phyloP scores from a whole-genome alignment of 306 rosid species.

The Cucurbita maxima region DNA sequence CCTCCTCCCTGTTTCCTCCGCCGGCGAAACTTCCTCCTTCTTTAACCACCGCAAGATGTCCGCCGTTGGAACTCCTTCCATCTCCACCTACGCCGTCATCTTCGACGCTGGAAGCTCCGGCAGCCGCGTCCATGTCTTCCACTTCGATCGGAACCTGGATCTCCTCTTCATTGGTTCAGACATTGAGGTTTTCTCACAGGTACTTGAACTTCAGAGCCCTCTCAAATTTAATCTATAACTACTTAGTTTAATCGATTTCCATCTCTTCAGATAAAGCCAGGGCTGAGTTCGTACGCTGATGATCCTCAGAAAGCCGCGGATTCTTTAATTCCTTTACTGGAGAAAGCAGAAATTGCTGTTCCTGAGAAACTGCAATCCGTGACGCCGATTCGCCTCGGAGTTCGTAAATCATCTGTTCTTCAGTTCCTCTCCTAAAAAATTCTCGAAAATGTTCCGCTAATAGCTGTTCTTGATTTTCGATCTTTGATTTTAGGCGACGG shows the following conservation, averaged over 20 bases:
- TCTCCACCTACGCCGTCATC: conserved; percentile 48
- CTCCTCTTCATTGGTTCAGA: conserved; percentile 75
- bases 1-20: conserved; percentile 41
- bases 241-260: neutral
- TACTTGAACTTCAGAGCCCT: neutral
- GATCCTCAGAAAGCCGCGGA: conserved; percentile 61
- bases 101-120: conserved; percentile 99
- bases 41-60: conserved; percentile 41
- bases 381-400: conserved; percentile 91
- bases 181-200: conserved; percentile 78
- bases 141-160: conserved; percentile 50
- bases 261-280: conserved; percentile 30
- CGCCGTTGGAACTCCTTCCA: conserved; percentile 13
- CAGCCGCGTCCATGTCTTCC: conserved; percentile 89
- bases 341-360: conserved; percentile 51
- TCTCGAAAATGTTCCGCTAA: neutral
- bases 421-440: neutral
- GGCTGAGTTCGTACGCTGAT: conserved; percentile 58
- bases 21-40: conserved; percentile 22
- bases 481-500: conserved; percentile 56
- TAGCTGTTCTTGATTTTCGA: neutral
- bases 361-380: conserved; percentile 51
- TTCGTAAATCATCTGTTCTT: conserved; percentile 13
- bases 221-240: neutral
- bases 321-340: conserved; percentile 45